These are phyloP conservation scores for Dioscorea zingiberensis DNA, from an alignment of 106 monocot species.

Conservation along the genomic window DNA sequence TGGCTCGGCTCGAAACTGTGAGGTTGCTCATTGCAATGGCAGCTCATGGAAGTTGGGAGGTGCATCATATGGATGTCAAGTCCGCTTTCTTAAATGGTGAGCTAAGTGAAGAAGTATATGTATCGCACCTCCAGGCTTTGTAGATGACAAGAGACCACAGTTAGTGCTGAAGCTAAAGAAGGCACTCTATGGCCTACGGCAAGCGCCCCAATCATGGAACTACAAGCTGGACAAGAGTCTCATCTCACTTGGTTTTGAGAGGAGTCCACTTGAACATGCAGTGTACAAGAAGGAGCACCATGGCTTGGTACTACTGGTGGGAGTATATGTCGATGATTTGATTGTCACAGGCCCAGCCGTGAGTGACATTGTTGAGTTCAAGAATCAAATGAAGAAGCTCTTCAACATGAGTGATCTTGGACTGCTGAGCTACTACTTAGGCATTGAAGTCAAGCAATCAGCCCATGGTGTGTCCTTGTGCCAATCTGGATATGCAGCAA, in stretches of 20 bases:
- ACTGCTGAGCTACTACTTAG: too few relatives aligned
- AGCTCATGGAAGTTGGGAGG: not conserved
- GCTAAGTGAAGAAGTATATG: not conserved
- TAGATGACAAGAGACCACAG: not conserved
- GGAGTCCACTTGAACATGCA: not conserved
- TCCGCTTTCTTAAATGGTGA: not conserved
- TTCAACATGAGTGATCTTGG: too few relatives aligned
- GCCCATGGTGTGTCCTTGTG: too few relatives aligned
- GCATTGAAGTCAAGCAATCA: too few relatives aligned
- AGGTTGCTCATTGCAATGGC: not conserved
- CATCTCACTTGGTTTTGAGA: slow-evolving; percentile 6
- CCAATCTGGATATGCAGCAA: too few relatives aligned
- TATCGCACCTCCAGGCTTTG: not conserved
- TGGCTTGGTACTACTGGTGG: not conserved
- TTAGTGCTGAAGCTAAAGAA: not conserved
- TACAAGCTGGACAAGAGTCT: too few relatives aligned
- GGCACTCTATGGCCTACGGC: not conserved
- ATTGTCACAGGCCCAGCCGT: slow-evolving; percentile 6
- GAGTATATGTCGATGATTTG: slow-evolving; percentile 9
- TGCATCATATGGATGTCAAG: slow-evolving; percentile 12
- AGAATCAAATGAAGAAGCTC: too few relatives aligned
- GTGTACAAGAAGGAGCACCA: not conserved
- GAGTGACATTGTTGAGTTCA: too few relatives aligned
- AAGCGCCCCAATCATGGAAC: slow-evolving; percentile 3
- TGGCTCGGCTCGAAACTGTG: not conserved